These are phyloP conservation scores for Umbelopsis sp. DNA, from an alignment of 192 early-diverging fungal genomes.

Conservation along the genomic window DNA sequence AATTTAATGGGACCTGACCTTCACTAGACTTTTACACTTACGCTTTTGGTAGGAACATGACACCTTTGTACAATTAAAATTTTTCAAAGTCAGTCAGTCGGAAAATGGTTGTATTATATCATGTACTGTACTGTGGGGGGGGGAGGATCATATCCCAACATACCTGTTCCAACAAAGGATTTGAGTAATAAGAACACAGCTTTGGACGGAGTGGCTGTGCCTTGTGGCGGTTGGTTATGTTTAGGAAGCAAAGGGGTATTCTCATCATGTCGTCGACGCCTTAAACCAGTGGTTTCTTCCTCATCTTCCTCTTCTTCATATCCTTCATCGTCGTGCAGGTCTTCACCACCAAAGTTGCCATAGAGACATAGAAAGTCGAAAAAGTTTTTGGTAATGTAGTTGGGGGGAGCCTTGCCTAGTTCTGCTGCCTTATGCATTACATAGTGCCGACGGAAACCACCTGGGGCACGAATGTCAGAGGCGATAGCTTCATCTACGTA, in stretches of 20 bases:
- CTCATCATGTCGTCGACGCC: conserved; percentile 7
- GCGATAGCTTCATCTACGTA: conserved; percentile 50
- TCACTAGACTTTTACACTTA: conserved; percentile 32
- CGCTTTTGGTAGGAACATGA: conserved; percentile 68
- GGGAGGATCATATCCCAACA: neutral
- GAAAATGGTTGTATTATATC: too few relatives aligned
- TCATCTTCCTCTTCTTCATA: conserved; percentile 32
- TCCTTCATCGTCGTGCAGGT: conserved; percentile 75
- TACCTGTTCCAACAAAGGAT: conserved; percentile 79
- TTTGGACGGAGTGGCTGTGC: conserved; percentile 68
- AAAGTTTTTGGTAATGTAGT: conserved; percentile 86
- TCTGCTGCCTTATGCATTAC: conserved; percentile 70
- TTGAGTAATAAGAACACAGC: conserved; percentile 80
- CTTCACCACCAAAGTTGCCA: conserved; percentile 93
- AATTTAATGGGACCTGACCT: conserved; percentile 1
- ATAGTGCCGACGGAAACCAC: conserved; percentile 90
- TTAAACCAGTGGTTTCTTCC: neutral
- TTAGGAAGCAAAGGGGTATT: neutral
- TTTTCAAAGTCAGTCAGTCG: neutral
- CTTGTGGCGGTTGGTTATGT: conserved; percentile 29
- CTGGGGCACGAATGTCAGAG: conserved; percentile 68
- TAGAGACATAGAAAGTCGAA: conserved; percentile 93
- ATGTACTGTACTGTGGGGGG: too few relatives aligned
- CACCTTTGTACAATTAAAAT: conserved; percentile 32
- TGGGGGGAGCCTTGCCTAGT: conserved; percentile 72